Evolutionary conservation across 108 stramenopile species (phyloP).

Genomic region (Fistulifera pelliculosa): DNA sequence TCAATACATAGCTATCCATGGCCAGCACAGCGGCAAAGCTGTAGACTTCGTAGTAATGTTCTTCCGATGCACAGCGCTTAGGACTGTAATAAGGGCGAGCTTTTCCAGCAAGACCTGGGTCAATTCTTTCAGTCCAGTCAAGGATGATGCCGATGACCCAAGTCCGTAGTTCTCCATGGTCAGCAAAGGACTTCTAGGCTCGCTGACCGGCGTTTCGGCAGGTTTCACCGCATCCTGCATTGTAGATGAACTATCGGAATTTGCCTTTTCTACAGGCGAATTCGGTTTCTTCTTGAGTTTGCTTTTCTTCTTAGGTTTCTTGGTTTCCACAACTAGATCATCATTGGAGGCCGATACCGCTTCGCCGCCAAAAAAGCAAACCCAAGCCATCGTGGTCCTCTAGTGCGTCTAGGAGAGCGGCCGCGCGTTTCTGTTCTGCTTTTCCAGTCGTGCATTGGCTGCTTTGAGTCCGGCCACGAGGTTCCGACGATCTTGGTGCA

Average conservation of each 20-base stretch:
- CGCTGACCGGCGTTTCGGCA: no score
- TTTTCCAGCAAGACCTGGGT: constrained; percentile 23
- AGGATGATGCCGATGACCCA: constrained; percentile 22
- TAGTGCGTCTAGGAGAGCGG: constrained; percentile 20
- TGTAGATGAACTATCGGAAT: neutral
- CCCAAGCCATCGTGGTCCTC: constrained; percentile 55
- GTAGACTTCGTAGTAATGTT: constrained; percentile 40
- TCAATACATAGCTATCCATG: constrained; percentile 22
- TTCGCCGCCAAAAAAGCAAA: constrained; percentile 12
- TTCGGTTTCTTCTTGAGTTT: neutral
- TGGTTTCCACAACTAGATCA: neutral
- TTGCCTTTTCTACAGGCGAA: neutral
- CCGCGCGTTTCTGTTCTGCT: constrained; percentile 1
- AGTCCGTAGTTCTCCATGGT: constrained; percentile 46
- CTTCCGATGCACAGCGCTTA: constrained; percentile 31
- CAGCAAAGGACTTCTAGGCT: no score
- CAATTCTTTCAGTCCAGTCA: constrained; percentile 34
- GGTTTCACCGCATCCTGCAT: neutral
- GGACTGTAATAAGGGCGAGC: constrained; percentile 46
- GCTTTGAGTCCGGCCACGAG: constrained; percentile 33
- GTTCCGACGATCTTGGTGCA: constrained; percentile 49
- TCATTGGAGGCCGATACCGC: neutral
- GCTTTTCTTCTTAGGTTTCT: constrained; percentile 1
- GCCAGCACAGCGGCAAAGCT: constrained; percentile 45
- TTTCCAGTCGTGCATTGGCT: constrained; percentile 28